These are phyloP conservation scores for Flaveria floridana DNA, from an alignment of 140 eudicot genomes.

Conservation along the genomic window DNA sequence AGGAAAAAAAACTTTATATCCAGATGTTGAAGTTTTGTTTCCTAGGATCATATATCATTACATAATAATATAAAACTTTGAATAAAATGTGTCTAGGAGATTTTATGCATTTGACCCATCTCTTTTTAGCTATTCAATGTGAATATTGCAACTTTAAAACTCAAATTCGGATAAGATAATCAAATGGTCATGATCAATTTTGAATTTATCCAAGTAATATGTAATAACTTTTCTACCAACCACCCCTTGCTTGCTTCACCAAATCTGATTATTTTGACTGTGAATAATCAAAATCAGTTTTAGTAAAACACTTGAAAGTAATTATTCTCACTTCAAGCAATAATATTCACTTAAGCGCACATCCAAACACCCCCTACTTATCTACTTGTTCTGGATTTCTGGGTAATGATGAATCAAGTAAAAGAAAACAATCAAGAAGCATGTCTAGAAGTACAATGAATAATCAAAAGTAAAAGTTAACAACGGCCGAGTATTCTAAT, in stretches of 20 bases:
- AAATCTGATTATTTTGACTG: neutral
- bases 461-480: neutral
- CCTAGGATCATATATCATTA: neutral
- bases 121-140: neutral
- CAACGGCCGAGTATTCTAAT: too few relatives aligned
- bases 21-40: neutral
- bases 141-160: neutral
- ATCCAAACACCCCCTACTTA: neutral
- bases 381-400: neutral
- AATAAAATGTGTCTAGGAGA: conserved; percentile 2
- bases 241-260: neutral
- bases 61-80: neutral
- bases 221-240: neutral
- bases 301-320: neutral
- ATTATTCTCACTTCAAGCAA: neutral
- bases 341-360: neutral
- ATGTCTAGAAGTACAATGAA: neutral
- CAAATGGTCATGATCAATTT: neutral
- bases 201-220: neutral
- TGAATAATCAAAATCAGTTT: neutral
- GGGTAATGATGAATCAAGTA: neutral
- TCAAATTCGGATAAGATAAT: neutral
- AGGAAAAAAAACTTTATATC: too few relatives aligned
- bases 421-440: neutral
- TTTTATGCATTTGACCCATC: neutral